Conservation (phyloP, 164 flowering plant genomes). For the Tetrastigma voinierianum region DNA sequence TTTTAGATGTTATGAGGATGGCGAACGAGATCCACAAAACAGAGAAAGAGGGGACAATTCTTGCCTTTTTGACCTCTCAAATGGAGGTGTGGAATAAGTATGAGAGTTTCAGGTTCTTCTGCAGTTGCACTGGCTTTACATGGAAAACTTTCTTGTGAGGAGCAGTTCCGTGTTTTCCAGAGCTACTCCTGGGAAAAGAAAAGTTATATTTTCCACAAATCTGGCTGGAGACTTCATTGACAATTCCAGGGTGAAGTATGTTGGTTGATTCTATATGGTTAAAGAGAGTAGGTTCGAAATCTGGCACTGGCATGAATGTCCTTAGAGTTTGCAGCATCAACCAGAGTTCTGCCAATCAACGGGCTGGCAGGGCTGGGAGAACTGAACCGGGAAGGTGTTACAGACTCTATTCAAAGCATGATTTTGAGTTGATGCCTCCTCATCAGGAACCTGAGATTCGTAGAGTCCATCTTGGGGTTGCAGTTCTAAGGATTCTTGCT, state of each 20-base stretch:
- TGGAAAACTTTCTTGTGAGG: slow-evolving; percentile 85
- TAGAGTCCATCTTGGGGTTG: slow-evolving; percentile 92
- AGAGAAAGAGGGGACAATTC: slow-evolving; percentile 80
- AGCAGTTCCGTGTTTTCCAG: slow-evolving; percentile 68
- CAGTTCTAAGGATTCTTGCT: slow-evolving; percentile 80
- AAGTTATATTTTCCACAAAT: slow-evolving; percentile 91
- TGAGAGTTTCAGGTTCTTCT: slow-evolving; percentile 61
- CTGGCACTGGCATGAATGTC: slow-evolving; percentile 83
- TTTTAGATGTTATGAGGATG: slow-evolving; percentile 60
- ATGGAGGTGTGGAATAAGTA: slow-evolving; percentile 93
- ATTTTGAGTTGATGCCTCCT: slow-evolving; percentile 56
- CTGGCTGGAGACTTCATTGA: slow-evolving; percentile 97
- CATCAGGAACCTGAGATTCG: slow-evolving; percentile 90
- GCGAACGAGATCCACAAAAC: slow-evolving; percentile 56
- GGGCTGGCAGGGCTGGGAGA: slow-evolving; percentile 98
- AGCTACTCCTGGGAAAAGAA: slow-evolving; percentile 62
- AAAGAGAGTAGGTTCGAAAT: slow-evolving; percentile 88
- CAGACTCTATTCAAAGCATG: slow-evolving; percentile 66
- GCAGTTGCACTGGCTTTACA: slow-evolving; percentile 82
- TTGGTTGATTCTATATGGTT: slow-evolving; percentile 80
- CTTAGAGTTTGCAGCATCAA: slow-evolving; percentile 73
- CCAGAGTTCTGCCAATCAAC: slow-evolving; percentile 89
- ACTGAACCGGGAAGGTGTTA: slow-evolving; percentile 89
- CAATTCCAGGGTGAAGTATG: slow-evolving; percentile 92
- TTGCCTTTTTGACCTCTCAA: slow-evolving; percentile 91